These are phyloP conservation scores for Fusarium continuum DNA, from an alignment of 2,329 filamentous ascomycete genomes.

Conservation along the genomic window DNA sequence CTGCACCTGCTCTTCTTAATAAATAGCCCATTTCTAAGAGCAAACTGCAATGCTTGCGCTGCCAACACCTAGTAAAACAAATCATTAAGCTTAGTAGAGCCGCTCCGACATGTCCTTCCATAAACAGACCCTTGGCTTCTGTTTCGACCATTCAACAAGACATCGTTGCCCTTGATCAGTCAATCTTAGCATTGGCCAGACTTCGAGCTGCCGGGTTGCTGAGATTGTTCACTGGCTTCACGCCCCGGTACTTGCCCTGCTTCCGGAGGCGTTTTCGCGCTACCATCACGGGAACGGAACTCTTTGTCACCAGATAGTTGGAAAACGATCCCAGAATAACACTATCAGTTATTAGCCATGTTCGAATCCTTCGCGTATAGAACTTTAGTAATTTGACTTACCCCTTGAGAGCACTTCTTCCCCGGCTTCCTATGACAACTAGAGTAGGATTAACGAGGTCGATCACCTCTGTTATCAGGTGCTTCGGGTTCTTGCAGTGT, in stretches of 20 bases:
- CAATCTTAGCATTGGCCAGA: conserved; percentile 78
- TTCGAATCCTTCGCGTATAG: not conserved
- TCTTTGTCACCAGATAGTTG: conserved; percentile 97
- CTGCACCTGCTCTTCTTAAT: not conserved
- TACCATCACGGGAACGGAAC: conserved; percentile 97
- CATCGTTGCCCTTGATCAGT: conserved; percentile 55
- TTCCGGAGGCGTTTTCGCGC: conserved; percentile 90
- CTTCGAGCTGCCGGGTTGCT: conserved; percentile 72
- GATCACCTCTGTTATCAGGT: conserved; percentile 97
- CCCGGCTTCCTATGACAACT: conserved; percentile 91
- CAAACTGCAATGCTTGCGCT: conserved; percentile 8
- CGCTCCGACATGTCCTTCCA: not conserved
- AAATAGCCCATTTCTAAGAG: not conserved
- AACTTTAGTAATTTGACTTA: conserved; percentile 56
- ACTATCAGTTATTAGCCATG: conserved; percentile 59
- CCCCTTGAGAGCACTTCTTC: conserved; percentile 92
- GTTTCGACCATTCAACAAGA: not conserved
- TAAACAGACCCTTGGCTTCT: not conserved
- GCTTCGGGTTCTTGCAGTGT: conserved; percentile 97
- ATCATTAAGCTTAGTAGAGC: conserved; percentile 21
- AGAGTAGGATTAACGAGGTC: conserved; percentile 91
- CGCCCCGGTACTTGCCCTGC: conserved; percentile 80
- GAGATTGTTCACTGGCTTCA: conserved; percentile 84
- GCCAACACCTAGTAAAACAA: conserved; percentile 17
- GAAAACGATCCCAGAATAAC: conserved; percentile 96